Conservation (phyloP, 75 land plant genomes). For the Picea glauca region DNA sequence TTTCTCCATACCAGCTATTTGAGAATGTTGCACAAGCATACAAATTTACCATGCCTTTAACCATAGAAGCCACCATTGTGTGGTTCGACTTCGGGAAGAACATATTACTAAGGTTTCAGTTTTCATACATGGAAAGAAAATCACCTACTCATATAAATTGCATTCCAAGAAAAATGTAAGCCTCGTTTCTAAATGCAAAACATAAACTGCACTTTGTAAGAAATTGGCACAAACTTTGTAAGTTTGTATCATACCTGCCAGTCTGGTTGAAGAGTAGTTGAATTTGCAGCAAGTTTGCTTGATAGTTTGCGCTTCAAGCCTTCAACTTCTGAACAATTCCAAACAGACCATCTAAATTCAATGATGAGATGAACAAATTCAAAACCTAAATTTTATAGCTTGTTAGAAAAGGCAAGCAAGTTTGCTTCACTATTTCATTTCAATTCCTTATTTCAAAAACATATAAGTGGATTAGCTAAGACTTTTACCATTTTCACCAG, state of each 20-base stretch:
- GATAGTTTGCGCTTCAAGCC: constrained; percentile 89
- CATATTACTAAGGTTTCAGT: no score
- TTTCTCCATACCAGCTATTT: no score
- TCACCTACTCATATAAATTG: no score
- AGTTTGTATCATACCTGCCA: constrained; percentile 66
- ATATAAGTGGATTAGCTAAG: background rate
- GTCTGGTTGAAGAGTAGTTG: constrained; percentile 70
- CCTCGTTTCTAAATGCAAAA: no score
- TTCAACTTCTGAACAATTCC: constrained; percentile 67
- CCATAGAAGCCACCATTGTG: no score
- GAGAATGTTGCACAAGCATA: no score
- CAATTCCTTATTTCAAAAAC: constrained; percentile 3
- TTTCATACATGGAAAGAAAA: no score
- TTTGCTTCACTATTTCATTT: constrained; percentile 1
- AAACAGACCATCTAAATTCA: background rate
- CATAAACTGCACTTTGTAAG: no score
- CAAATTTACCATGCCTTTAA: no score
- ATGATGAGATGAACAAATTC: background rate
- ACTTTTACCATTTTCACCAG: constrained; percentile 89
- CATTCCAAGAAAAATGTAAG: no score
- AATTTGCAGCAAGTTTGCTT: constrained; percentile 90
- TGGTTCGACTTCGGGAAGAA: no score
- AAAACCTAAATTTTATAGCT: background rate
- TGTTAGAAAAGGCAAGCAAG: background rate
- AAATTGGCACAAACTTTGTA: no score